A percentile compares a stretch with the other conserved stretches of the same genome.
phyloP scores from a whole-genome alignment of 1,139 yeast genomes.

The Blastobotrys buckinghamii region DNA sequence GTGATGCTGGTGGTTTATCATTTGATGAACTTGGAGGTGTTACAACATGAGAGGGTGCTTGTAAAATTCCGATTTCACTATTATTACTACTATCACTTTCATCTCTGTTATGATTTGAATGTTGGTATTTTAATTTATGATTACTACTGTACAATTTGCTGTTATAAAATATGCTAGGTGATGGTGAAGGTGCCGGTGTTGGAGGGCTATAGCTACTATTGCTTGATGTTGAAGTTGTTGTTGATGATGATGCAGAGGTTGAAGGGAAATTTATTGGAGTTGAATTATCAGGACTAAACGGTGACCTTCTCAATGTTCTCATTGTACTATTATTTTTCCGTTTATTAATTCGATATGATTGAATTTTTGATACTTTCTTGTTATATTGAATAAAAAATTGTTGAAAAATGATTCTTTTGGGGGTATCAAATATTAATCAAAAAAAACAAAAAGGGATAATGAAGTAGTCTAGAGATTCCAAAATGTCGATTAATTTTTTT shows the following conservation, averaged over 20 bases:
- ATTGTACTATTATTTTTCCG: neutral
- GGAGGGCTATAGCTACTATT: no score
- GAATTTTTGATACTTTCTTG: neutral
- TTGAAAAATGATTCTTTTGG: no score
- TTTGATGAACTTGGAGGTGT: neutral
- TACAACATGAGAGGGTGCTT: no score
- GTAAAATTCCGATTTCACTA: no score
- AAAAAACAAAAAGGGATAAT: neutral
- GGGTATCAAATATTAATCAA: no score
- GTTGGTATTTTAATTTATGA: neutral
- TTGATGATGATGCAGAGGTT: no score
- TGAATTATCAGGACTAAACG: neutral
- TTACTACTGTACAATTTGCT: neutral
- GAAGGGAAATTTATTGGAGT: no score
- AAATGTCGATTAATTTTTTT: no score
- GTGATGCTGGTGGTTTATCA: no score
- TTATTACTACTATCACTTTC: neutral
- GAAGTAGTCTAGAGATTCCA: no score
- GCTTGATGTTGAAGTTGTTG: conserved; percentile 3
- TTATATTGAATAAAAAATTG: no score
- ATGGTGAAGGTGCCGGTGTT: conserved; percentile 30
- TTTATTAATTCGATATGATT: neutral
- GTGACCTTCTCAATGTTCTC: neutral
- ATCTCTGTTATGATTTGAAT: neutral
- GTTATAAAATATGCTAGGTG: conserved; percentile 15